Evolutionary conservation across 2,329 filamentous ascomycete genomes (phyloP).

Genomic region (Scytalidium sp.): DNA sequence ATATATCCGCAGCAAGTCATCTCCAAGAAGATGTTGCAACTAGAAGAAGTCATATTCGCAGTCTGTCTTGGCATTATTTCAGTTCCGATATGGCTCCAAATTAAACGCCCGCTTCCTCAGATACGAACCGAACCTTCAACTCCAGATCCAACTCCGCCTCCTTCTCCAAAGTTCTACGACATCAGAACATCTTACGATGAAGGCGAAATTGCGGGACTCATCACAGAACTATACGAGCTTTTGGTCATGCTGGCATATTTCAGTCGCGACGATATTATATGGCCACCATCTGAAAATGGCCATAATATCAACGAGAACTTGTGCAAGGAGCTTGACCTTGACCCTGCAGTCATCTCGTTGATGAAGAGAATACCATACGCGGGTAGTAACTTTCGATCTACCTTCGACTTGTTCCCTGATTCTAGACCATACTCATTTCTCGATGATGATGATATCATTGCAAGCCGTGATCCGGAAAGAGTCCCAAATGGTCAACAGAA

Average conservation of each 20-base stretch:
- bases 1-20: too few species aligned
- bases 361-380: slow-evolving; percentile 6
- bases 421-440: slow-evolving; percentile 3
- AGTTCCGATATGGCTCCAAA: too few species aligned
- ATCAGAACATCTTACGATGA: slow-evolving; percentile 38
- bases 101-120: too few species aligned
- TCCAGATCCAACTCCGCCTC: too few species aligned
- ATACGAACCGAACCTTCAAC: too few species aligned
- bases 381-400: not conserved
- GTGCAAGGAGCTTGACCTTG: not conserved
- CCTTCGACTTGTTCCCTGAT: not conserved
- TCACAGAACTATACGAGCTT: slow-evolving; percentile 5
- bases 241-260: not conserved
- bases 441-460: slow-evolving; percentile 1
- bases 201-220: slow-evolving; percentile 2
- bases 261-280: not conserved
- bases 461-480: not conserved
- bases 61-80: too few species aligned
- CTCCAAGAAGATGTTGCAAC: too few species aligned
- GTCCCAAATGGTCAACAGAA: not conserved
- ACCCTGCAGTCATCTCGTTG: slow-evolving; percentile 3
- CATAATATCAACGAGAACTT: not conserved
- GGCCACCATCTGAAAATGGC: not conserved
- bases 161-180: too few species aligned
- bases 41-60: too few species aligned